These are phyloP conservation scores for Nigrograna mackinnonii DNA, from an alignment of 2,329 filamentous ascomycete species.

Conservation along the genomic window DNA sequence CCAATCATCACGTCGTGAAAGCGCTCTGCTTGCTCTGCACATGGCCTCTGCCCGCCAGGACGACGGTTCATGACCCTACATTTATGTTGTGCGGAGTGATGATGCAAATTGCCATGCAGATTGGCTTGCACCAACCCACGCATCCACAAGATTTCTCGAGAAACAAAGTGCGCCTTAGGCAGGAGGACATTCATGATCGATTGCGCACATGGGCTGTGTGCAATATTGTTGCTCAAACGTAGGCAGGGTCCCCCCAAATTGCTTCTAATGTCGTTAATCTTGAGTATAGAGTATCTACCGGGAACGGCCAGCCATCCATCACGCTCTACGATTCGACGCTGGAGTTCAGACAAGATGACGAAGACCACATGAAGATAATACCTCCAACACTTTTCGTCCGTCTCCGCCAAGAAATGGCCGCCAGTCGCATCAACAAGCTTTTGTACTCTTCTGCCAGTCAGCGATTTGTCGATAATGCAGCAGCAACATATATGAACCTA, in stretches of 20 bases:
- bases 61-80: conserved; percentile 77
- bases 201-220: conserved; percentile 83
- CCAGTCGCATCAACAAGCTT: conserved; percentile 40
- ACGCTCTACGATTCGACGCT: conserved; percentile 77
- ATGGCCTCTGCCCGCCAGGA: conserved; percentile 83
- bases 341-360: conserved; percentile 41
- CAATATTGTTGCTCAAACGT: conserved; percentile 80
- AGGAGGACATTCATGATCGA: conserved; percentile 77
- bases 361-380: conserved; percentile 40
- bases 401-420: conserved; percentile 42
- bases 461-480: conserved; percentile 32
- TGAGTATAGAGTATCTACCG: conserved; percentile 68
- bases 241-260: conserved; percentile 19
- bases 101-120: conserved; percentile 86
- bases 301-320: conserved; percentile 79
- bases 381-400: conserved; percentile 39
- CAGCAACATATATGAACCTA: conserved; percentile 36
- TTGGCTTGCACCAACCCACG: conserved; percentile 78
- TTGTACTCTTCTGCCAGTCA: conserved; percentile 38
- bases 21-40: conserved; percentile 78
- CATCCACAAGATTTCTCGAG: conserved; percentile 83
- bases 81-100: conserved; percentile 82
- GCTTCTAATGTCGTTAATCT: conserved; percentile 6
- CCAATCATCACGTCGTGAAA: conserved; percentile 80
- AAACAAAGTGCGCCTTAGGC: conserved; percentile 73